Conservation (phyloP, 2,329 filamentous ascomycete genomes). For the Ophiostoma piceae region DNA sequence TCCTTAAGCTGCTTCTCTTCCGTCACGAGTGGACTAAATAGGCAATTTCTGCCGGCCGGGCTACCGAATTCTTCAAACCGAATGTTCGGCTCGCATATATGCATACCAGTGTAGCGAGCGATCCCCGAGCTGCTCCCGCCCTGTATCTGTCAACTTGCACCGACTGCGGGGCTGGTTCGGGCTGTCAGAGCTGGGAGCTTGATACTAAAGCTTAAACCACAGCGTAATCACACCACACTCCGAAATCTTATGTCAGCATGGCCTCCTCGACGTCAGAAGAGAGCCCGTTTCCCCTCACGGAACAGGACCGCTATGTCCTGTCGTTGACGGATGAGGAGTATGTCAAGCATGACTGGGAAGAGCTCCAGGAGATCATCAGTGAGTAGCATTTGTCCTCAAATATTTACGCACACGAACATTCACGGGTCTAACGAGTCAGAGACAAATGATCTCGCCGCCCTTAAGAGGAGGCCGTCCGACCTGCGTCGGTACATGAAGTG, state of each 20-base stretch:
- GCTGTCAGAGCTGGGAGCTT: neutral
- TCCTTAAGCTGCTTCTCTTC: neutral
- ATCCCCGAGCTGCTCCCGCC: neutral
- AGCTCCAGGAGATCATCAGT: conserved; percentile 64
- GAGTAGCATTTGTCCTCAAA: conserved; percentile 29
- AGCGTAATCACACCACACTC: neutral
- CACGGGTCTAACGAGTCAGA: neutral
- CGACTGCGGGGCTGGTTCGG: neutral
- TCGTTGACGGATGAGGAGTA: conserved; percentile 66
- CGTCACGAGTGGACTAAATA: neutral
- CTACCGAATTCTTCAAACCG: neutral
- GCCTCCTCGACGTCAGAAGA: neutral
- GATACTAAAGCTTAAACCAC: neutral
- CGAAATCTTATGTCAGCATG: conserved; percentile 12
- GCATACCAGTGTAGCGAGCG: neutral
- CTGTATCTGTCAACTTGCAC: neutral
- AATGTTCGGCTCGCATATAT: neutral
- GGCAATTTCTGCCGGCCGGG: conserved; percentile 13
- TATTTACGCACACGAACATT: neutral
- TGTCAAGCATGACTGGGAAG: conserved; percentile 65
- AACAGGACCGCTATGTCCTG: conserved; percentile 53
- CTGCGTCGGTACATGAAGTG: conserved; percentile 74
- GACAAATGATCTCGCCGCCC: conserved; percentile 60
- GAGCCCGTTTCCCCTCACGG: conserved; percentile 55
- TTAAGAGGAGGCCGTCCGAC: conserved; percentile 77